phyloP scores from a whole-genome alignment of 2,329 filamentous ascomycete genomes.

The Botrytis deweyae region DNA sequence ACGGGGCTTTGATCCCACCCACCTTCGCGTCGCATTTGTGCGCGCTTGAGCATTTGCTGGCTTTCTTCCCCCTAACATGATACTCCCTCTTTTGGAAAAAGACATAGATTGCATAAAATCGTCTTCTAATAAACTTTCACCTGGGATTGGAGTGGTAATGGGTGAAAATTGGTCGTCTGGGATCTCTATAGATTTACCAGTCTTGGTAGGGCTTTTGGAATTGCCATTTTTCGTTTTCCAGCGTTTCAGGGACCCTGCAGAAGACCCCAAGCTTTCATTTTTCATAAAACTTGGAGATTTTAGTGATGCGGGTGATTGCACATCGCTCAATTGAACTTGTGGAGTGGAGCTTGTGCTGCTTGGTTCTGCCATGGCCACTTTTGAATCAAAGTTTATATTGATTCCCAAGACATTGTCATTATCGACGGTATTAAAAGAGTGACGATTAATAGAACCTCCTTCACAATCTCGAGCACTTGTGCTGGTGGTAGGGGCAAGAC shows the following conservation, averaged over 20 bases:
- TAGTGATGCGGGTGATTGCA: constrained; percentile 19
- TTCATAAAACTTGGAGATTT: constrained; percentile 23
- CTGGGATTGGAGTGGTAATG: constrained; percentile 57
- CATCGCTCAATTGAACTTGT: constrained; percentile 10
- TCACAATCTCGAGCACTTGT: constrained; percentile 43
- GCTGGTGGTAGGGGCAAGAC: constrained; percentile 49
- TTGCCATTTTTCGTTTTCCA: constrained; percentile 30
- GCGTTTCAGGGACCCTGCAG: constrained; percentile 19
- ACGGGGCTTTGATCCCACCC: constrained; percentile 18
- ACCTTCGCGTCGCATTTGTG: constrained; percentile 32
- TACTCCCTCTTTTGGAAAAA: constrained; percentile 63
- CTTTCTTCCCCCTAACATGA: constrained; percentile 57
- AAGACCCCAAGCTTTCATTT: constrained; percentile 25
- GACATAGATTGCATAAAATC: constrained; percentile 55
- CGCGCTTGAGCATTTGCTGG: constrained; percentile 33
- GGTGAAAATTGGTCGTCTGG: constrained; percentile 47
- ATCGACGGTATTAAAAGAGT: constrained; percentile 40
- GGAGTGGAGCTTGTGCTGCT: not conserved
- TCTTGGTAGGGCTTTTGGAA: constrained; percentile 21
- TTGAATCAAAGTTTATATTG: constrained; percentile 33
- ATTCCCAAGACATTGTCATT: constrained; percentile 30
- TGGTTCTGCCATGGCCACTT: not conserved
- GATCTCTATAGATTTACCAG: constrained; percentile 28
- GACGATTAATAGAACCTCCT: constrained; percentile 24
- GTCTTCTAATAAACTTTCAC: constrained; percentile 56